phyloP scores from a whole-genome alignment of 163 green algal species.

The Chlamydomonas reinhardtii region DNA sequence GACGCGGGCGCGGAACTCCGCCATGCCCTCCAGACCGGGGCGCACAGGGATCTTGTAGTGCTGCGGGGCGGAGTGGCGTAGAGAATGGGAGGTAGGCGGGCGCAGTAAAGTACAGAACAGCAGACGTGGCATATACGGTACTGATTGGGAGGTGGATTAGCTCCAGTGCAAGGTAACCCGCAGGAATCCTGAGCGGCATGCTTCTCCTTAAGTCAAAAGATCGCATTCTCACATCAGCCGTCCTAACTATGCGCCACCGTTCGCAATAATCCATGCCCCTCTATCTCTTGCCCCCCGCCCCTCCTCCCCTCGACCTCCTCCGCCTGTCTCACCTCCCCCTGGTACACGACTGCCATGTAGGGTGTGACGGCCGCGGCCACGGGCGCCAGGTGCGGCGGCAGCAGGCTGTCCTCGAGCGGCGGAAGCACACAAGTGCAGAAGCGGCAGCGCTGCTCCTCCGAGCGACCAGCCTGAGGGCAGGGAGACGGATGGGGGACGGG shows the following conservation, averaged over 20 bases:
- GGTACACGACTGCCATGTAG: slow-evolving; percentile 19
- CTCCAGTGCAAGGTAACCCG: neutral
- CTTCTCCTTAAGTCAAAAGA: too few species aligned
- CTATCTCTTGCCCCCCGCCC: too few species aligned
- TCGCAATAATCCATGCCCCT: too few species aligned
- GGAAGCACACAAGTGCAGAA: neutral
- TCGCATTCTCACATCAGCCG: too few species aligned
- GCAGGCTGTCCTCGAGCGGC: neutral
- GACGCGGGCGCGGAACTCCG: slow-evolving; percentile 43
- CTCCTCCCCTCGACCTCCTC: neutral
- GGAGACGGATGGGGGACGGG: neutral
- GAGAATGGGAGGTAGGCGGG: neutral
- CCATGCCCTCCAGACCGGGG: slow-evolving; percentile 35
- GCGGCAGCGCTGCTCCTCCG: slow-evolving; percentile 2
- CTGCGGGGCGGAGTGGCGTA: neutral
- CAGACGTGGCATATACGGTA: too few species aligned
- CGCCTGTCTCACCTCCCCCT: neutral
- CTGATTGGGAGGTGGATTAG: too few species aligned
- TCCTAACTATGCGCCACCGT: too few species aligned
- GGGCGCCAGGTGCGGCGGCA: neutral
- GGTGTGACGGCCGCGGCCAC: neutral
- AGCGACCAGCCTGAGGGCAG: neutral
- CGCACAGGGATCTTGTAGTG: slow-evolving; percentile 21
- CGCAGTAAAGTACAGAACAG: too few species aligned
- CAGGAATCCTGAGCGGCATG: neutral